Conservation (phyloP, 2,329 filamentous ascomycete genomes). For the Diaporthe longicolla region DNA sequence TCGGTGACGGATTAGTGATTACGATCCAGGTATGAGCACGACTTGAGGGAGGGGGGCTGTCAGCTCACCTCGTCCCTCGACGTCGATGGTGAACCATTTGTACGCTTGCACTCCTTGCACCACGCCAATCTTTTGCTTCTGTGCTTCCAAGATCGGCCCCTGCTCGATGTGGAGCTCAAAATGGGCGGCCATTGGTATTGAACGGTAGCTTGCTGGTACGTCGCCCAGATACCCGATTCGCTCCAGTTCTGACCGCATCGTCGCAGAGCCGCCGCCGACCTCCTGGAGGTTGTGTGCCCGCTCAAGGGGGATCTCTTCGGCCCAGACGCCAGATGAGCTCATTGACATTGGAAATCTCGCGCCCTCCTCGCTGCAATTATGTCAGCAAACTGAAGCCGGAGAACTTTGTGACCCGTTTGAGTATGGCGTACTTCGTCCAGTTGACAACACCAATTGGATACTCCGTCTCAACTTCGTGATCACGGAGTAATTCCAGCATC, state of each 20-base stretch:
- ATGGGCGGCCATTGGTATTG: slow-evolving; percentile 79
- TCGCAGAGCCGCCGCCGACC: slow-evolving; percentile 71
- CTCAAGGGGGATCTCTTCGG: slow-evolving; percentile 74
- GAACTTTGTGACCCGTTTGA: not conserved
- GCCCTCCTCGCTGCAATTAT: slow-evolving; percentile 77
- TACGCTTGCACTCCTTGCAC: slow-evolving; percentile 83
- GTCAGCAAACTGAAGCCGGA: not conserved
- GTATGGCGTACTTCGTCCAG: slow-evolving; percentile 75
- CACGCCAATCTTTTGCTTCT: slow-evolving; percentile 74
- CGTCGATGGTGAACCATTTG: slow-evolving; percentile 78
- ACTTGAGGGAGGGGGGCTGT: not conserved
- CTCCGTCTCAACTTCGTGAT: slow-evolving; percentile 77
- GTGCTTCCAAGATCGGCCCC: slow-evolving; percentile 79
- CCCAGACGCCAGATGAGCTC: slow-evolving; percentile 83
- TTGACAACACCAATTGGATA: slow-evolving; percentile 82
- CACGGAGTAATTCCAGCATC: slow-evolving; percentile 76
- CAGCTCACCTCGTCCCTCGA: slow-evolving; percentile 67
- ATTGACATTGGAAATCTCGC: slow-evolving; percentile 84
- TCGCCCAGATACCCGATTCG: slow-evolving; percentile 79
- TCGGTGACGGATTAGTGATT: not conserved
- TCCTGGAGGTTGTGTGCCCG: slow-evolving; percentile 73
- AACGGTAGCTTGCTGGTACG: slow-evolving; percentile 67
- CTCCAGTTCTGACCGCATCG: slow-evolving; percentile 77
- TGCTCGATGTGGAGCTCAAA: slow-evolving; percentile 92
- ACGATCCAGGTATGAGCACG: not conserved